phyloP scores from a whole-genome alignment of 495 filamentous ascomycete genomes.

The Choiromyces venosus region DNA sequence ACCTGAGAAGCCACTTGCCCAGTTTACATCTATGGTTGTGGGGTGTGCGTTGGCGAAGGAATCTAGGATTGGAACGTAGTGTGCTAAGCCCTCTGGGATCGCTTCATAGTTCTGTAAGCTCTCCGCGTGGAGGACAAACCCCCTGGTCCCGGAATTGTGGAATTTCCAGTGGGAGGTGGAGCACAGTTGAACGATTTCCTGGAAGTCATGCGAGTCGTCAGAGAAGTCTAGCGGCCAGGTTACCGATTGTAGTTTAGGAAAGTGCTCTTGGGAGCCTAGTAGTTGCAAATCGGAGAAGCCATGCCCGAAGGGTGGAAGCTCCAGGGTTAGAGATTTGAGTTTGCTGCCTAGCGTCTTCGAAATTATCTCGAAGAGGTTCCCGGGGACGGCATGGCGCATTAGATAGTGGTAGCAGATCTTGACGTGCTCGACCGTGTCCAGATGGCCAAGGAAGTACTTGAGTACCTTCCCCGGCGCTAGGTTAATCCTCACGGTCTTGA shows the following conservation, averaged over 20 bases:
- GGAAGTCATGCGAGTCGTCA: neutral
- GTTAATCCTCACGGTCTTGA: neutral
- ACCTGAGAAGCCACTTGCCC: neutral
- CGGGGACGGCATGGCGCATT: neutral
- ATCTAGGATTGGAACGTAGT: neutral
- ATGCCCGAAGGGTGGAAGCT: neutral
- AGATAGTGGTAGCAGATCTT: neutral
- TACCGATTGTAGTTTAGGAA: neutral
- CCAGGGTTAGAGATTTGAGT: neutral
- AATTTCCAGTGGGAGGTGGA: conserved; percentile 1
- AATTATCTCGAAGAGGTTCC: neutral
- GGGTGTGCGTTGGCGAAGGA: neutral
- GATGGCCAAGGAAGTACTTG: neutral
- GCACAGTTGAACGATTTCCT: neutral
- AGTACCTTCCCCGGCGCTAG: neutral
- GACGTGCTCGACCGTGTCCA: neutral
- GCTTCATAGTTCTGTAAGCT: neutral
- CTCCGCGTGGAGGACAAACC: neutral
- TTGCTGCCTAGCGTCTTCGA: neutral
- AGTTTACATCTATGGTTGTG: neutral
- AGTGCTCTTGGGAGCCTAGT: neutral
- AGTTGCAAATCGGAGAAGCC: neutral
- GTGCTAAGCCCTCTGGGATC: neutral
- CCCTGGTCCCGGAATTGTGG: neutral
- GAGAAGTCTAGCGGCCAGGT: neutral